These are phyloP conservation scores for Gossypium aridum DNA, from an alignment of 441 rosid species.

Conservation along the genomic window DNA sequence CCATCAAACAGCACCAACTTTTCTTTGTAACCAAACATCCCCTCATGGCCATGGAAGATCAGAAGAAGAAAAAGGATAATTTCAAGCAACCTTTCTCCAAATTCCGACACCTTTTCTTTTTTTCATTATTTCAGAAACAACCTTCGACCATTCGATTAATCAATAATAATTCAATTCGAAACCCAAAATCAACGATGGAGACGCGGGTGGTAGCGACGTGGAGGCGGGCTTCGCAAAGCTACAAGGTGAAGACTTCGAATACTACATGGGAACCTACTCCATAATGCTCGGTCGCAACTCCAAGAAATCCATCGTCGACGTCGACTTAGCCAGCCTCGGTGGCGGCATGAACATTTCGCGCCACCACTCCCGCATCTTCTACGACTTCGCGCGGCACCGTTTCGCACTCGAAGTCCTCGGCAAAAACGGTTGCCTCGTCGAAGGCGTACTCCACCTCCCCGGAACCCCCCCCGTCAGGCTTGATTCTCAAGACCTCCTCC, in stretches of 20 bases:
- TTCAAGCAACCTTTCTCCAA: not conserved
- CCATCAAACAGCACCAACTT: not conserved
- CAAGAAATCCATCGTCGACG: conserved; percentile 85
- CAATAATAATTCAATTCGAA: not conserved
- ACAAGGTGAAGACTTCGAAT: conserved; percentile 93
- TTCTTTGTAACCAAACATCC: not conserved
- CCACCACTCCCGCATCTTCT: conserved; percentile 84
- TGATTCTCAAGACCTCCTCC: conserved; percentile 78
- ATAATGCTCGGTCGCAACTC: conserved; percentile 89
- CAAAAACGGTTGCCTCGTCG: conserved; percentile 90
- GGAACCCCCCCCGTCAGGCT: conserved; percentile 81
- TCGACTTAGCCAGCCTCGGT: conserved; percentile 80
- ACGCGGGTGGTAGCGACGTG: conserved; percentile 58
- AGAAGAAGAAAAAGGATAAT: not conserved
- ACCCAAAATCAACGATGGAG: conserved; percentile 32
- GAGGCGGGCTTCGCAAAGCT: conserved; percentile 95
- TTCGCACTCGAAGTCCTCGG: conserved; percentile 92
- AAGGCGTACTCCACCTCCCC: conserved; percentile 92
- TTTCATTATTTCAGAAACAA: no score
- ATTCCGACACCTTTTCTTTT: not conserved
- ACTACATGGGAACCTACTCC: conserved; percentile 91
- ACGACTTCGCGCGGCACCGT: conserved; percentile 85
- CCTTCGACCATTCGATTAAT: not conserved
- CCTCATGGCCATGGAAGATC: not conserved
- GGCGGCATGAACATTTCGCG: conserved; percentile 99